Evolutionary conservation across 257 asterid genomes (phyloP).

Genomic region (Salvia rosmarinus): DNA sequence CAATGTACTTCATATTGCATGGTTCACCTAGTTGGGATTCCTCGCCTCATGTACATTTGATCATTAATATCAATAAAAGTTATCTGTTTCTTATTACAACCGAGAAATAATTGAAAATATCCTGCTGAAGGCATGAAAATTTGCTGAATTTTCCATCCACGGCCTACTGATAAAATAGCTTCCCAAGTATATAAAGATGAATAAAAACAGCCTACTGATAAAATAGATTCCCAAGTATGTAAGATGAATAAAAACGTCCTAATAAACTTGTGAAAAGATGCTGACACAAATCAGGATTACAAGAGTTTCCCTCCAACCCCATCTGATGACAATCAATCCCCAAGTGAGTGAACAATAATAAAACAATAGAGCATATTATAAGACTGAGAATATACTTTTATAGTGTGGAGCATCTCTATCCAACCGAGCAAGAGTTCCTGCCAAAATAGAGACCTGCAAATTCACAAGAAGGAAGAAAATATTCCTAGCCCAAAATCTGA

Average conservation of each 20-base stretch:
- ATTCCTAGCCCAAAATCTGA: conserved; percentile 20
- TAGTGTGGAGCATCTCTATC: conserved; percentile 98
- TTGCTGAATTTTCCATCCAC: conserved; percentile 6
- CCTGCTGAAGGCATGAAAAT: neutral
- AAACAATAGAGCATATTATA: neutral
- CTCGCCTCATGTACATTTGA: neutral
- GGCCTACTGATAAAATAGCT: conserved; percentile 27
- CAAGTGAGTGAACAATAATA: conserved; percentile 18
- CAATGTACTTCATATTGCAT: neutral
- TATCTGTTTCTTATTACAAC: neutral
- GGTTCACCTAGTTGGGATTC: neutral
- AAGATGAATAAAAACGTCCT: neutral
- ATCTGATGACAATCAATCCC: conserved; percentile 24
- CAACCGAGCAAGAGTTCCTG: conserved; percentile 98
- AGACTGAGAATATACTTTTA: conserved; percentile 65
- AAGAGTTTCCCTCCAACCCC: conserved; percentile 20
- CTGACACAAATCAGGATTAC: conserved; percentile 17
- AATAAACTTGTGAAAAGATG: conserved; percentile 7
- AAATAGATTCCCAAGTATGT: conserved; percentile 22
- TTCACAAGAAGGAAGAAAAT: conserved; percentile 35
- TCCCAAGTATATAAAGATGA: conserved; percentile 8
- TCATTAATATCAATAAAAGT: neutral
- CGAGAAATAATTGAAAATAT: neutral
- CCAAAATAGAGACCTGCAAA: conserved; percentile 92
- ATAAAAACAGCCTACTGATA: no score